Evolutionary conservation across 2,329 filamentous ascomycete species (phyloP).

Genomic region (Calycina marina): DNA sequence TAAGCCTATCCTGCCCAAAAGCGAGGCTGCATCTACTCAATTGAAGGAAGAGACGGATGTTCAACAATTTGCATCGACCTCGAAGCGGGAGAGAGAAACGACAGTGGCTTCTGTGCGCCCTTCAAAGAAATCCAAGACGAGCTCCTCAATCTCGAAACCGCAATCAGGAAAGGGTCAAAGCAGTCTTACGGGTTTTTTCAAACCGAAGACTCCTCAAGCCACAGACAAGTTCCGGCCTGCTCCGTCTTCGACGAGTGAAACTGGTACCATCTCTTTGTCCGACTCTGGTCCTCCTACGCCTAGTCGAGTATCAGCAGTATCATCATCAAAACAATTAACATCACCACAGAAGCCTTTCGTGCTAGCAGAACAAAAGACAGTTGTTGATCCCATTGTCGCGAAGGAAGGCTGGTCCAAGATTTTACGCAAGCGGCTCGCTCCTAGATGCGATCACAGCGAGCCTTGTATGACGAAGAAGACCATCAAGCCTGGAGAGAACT

Average conservation of each 20-base stretch:
- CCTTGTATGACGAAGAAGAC: slow-evolving; percentile 72
- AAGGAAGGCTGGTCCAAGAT: slow-evolving; percentile 81
- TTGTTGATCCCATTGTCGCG: slow-evolving; percentile 53
- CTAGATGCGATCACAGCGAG: slow-evolving; percentile 77
- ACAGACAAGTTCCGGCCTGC: slow-evolving; percentile 4
- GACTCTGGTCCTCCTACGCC: slow-evolving; percentile 4
- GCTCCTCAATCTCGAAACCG: slow-evolving; percentile 25
- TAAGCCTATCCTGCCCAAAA: not conserved
- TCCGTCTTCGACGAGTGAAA: slow-evolving; percentile 1
- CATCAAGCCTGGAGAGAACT: slow-evolving; percentile 81
- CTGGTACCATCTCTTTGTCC: slow-evolving; percentile 1
- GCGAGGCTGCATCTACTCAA: too few species aligned
- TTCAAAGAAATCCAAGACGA: slow-evolving; percentile 37
- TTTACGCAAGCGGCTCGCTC: slow-evolving; percentile 58
- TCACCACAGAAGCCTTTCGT: slow-evolving; percentile 6
- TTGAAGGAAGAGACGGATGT: not conserved
- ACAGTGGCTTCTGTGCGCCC: slow-evolving; percentile 10
- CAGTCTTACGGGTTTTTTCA: slow-evolving; percentile 64
- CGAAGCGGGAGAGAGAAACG: not conserved
- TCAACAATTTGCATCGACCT: not conserved
- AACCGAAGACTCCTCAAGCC: slow-evolving; percentile 32
- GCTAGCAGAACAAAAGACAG: slow-evolving; percentile 17
- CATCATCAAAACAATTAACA: not conserved
- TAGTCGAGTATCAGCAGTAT: not conserved
- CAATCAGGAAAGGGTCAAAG: slow-evolving; percentile 29